Conservation (phyloP, 2,329 filamentous ascomycete genomes). For the Uncinocarpus reesii region DNA sequence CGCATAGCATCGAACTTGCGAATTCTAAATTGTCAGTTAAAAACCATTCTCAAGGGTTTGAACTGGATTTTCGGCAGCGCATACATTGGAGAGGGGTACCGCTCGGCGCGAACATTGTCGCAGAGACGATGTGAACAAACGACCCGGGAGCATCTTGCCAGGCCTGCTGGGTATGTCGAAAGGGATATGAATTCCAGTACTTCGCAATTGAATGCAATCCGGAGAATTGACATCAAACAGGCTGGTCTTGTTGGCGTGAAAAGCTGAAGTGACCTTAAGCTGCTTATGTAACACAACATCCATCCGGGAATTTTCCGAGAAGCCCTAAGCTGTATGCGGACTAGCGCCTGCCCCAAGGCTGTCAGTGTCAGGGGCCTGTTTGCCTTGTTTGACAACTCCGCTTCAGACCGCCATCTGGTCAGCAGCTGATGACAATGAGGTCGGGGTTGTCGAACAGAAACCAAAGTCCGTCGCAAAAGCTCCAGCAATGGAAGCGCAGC, state of each 20-base stretch:
- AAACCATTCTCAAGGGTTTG: neutral
- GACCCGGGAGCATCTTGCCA: conserved; percentile 68
- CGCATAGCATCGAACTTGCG: conserved; percentile 52
- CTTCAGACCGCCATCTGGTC: neutral
- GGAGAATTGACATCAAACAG: neutral
- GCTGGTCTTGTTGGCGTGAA: no score
- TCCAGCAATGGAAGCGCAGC: conserved; percentile 46
- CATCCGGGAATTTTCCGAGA: neutral
- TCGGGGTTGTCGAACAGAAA: neutral
- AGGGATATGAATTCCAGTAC: conserved; percentile 1
- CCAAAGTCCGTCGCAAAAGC: neutral
- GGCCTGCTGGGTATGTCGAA: conserved; percentile 10
- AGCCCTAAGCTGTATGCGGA: neutral
- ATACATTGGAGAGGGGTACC: conserved; percentile 49
- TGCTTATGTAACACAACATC: neutral
- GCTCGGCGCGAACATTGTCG: conserved; percentile 64
- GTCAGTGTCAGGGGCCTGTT: conserved; percentile 5
- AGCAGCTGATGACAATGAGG: neutral
- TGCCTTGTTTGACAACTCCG: conserved; percentile 11
- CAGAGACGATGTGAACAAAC: conserved; percentile 64
- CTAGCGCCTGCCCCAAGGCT: neutral
- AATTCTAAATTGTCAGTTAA: conserved; percentile 14
- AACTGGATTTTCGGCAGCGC: conserved; percentile 20
- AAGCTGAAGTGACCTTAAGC: no score
- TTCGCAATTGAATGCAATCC: neutral